These are phyloP conservation scores for Pseudozyma hubeiensis DNA, from an alignment of 1,284 basidiomycete genomes.

Conservation along the genomic window DNA sequence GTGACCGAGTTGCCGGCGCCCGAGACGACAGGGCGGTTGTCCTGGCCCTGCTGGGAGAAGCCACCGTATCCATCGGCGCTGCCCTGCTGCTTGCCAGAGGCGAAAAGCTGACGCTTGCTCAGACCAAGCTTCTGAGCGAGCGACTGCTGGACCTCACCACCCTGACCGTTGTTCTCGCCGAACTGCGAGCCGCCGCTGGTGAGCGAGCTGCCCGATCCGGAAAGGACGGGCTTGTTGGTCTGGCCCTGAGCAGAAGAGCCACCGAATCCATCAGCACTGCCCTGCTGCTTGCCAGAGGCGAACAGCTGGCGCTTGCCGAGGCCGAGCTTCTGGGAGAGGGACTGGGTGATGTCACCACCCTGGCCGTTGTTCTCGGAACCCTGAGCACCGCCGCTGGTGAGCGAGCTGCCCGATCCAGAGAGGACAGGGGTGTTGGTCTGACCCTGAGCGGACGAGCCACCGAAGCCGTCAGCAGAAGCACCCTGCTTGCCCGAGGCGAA, in stretches of 20 bases:
- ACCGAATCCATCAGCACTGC: background rate
- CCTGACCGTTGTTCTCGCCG: conserved; percentile 7
- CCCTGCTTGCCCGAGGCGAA: conserved; percentile 29
- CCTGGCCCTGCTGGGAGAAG: conserved; percentile 17
- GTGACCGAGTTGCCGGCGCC: conserved; percentile 36
- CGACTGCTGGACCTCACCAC: conserved; percentile 14
- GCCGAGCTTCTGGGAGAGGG: too few relatives aligned
- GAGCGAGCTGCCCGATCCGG: conserved; percentile 11
- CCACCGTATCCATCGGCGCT: conserved; percentile 27
- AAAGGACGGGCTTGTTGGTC: conserved; percentile 14
- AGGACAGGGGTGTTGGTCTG: conserved; percentile 23
- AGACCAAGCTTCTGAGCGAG: conserved; percentile 30
- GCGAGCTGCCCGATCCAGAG: conserved; percentile 13
- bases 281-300: too few relatives aligned
- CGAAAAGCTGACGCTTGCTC: conserved; percentile 30
- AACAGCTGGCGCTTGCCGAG: too few relatives aligned
- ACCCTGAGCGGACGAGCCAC: conserved; percentile 20
- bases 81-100: conserved; percentile 23
- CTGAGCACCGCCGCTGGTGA: conserved; percentile 23
- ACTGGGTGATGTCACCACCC: conserved; percentile 12
- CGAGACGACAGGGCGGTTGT: conserved; percentile 23
- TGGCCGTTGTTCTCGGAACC: conserved; percentile 23
- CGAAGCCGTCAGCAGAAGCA: conserved; percentile 30
- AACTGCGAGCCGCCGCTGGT: conserved; percentile 15
- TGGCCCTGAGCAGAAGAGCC: conserved; percentile 7